Percentiles rank a stretch among this genome's conserved stretches.
phyloP scores from a whole-genome alignment of 106 monocot genomes.

The Allium fistulosum region DNA sequence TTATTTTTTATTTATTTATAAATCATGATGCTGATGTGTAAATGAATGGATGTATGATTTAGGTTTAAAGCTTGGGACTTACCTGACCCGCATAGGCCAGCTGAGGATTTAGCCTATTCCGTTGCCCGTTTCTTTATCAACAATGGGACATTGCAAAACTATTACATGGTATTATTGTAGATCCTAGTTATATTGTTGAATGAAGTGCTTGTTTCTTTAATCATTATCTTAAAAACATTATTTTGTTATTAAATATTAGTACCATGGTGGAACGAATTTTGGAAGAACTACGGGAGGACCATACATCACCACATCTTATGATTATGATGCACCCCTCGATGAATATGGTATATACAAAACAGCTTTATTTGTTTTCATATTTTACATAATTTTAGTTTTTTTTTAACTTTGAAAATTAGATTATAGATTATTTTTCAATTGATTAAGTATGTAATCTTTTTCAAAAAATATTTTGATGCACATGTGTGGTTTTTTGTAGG shows the following conservation, averaged over 20 bases:
- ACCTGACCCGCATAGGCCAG: conserved; percentile 23
- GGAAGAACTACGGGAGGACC: conserved; percentile 47
- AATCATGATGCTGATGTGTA: background rate
- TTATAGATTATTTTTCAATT: background rate
- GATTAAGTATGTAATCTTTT: background rate
- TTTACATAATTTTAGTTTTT: background rate
- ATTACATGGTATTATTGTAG: conserved; percentile 35
- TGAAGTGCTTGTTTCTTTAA: background rate
- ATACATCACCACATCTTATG: conserved; percentile 43
- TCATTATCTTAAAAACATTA: background rate
- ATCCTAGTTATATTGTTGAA: background rate
- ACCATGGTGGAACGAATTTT: conserved; percentile 60
- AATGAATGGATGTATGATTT: background rate
- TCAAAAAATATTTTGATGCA: background rate
- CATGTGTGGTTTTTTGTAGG: conserved; percentile 15
- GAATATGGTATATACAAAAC: conserved; percentile 34
- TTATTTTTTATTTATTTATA: background rate
- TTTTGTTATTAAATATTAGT: conserved; percentile 12
- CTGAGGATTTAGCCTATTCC: conserved; percentile 42
- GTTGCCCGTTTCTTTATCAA: conserved; percentile 29
- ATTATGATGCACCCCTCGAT: conserved; percentile 67
- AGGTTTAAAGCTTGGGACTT: conserved; percentile 35
- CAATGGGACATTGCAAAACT: conserved; percentile 30
- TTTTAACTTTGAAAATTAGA: background rate
- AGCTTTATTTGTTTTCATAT: too few relatives aligned